Evolutionary conservation across 768 basidiomycete species (phyloP).

Genomic region (Mycena olivaceomarginata): DNA sequence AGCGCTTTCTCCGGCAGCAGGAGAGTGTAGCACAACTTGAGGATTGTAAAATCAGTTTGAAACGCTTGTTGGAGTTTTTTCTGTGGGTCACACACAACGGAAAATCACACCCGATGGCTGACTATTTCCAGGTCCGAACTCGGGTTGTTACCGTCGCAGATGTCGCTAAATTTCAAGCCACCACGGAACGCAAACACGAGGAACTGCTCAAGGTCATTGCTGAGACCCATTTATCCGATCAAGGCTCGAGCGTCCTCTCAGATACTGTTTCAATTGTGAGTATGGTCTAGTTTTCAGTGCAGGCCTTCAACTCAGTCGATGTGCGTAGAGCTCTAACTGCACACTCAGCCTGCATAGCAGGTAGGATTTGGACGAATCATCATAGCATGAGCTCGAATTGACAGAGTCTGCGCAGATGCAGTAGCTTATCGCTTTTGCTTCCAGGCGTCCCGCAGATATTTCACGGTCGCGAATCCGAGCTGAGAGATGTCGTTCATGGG

Average conservation of each 20-base stretch:
- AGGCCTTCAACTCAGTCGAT: too few relatives aligned
- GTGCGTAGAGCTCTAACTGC: neutral
- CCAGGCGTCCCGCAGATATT: slow-evolving; percentile 24
- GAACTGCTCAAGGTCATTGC: neutral
- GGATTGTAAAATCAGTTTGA: slow-evolving; percentile 5
- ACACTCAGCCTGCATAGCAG: neutral
- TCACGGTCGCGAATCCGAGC: slow-evolving; percentile 25
- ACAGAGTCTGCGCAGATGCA: neutral
- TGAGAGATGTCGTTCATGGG: neutral
- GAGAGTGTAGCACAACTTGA: slow-evolving; percentile 11
- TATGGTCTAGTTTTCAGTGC: too few relatives aligned
- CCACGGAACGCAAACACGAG: neutral
- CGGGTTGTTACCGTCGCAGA: neutral
- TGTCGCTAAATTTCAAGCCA: neutral
- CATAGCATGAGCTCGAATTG: neutral
- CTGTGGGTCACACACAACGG: neutral
- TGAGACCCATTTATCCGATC: neutral
- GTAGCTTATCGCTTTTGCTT: slow-evolving; percentile 5
- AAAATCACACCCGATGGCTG: neutral
- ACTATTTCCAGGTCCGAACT: neutral
- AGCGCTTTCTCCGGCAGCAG: slow-evolving; percentile 20
- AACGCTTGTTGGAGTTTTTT: neutral
- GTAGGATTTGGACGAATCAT: neutral
- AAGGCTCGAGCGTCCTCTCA: neutral
- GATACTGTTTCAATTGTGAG: slow-evolving; percentile 1